phyloP scores from a whole-genome alignment of 805 yeast species.

The Candida golubevii region DNA sequence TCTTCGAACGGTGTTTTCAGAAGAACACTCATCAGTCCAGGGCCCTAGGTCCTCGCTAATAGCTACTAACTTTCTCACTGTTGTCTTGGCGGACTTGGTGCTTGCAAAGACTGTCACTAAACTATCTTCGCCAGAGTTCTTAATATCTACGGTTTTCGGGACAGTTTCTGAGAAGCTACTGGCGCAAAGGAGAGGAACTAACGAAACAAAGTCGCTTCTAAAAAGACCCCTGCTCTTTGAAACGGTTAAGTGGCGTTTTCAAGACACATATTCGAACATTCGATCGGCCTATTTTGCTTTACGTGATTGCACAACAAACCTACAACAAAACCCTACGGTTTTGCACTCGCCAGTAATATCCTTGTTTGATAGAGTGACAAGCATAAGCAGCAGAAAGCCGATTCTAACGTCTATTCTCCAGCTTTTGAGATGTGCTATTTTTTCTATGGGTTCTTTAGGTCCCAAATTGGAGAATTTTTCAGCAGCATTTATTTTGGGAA shows the following conservation, averaged over 20 bases:
- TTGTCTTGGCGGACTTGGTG: conserved; percentile 16
- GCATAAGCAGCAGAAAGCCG: conserved; percentile 18
- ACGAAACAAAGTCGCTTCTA: no score
- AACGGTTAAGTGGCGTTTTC: no score
- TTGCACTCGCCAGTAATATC: conserved; percentile 17
- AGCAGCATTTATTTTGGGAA: neutral
- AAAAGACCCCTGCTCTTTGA: no score
- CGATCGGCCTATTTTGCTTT: no score
- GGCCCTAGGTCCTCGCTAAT: conserved; percentile 11
- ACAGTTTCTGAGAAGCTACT: neutral
- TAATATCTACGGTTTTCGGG: conserved; percentile 5
- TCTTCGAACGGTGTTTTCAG: conserved; percentile 5
- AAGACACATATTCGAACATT: no score
- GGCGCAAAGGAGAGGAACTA: no score
- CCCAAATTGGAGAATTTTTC: conserved; percentile 7
- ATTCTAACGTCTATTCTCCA: conserved; percentile 11
- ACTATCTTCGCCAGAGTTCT: conserved; percentile 13
- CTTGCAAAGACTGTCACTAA: conserved; percentile 7
- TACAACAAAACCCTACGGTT: neutral
- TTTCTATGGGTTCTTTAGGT: conserved; percentile 2
- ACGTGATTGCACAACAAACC: no score
- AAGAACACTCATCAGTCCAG: neutral
- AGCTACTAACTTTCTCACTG: conserved; percentile 9
- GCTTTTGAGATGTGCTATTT: conserved; percentile 3
- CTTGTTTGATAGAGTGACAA: conserved; percentile 18